Evolutionary conservation across 2,329 filamentous ascomycete genomes (phyloP).

Genomic region (Trichophyton rubrum): DNA sequence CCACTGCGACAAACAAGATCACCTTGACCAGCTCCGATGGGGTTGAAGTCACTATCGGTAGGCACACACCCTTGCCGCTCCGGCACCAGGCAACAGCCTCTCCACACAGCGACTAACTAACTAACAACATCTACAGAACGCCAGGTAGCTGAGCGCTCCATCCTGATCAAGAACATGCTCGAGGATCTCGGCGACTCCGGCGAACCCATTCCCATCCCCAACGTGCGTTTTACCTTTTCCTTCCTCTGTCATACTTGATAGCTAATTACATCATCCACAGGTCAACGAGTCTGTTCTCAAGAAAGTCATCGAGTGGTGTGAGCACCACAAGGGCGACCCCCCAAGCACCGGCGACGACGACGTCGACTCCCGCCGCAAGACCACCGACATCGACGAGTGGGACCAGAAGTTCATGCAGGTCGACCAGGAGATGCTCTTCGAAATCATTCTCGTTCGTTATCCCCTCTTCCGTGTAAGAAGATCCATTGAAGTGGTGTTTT

Average conservation of each 20-base stretch:
- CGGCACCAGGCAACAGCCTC: not conserved
- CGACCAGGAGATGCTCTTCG: constrained; percentile 98
- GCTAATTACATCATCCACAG: constrained; percentile 26
- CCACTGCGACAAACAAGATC: constrained; percentile 24
- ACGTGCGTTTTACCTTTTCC: constrained; percentile 21
- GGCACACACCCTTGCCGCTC: constrained; percentile 16
- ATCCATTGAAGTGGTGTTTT: too few relatives aligned
- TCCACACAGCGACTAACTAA: constrained; percentile 22
- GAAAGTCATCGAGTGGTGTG: constrained; percentile 98
- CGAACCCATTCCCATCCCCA: constrained; percentile 60
- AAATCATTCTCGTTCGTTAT: constrained; percentile 79
- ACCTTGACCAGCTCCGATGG: constrained; percentile 41
- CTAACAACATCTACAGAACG: constrained; percentile 46
- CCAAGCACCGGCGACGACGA: constrained; percentile 74
- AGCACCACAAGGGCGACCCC: constrained; percentile 84
- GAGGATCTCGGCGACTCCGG: constrained; percentile 66
- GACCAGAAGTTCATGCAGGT: constrained; percentile 99
- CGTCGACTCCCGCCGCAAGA: constrained; percentile 90
- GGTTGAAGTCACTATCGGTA: constrained; percentile 40
- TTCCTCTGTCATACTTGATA: not conserved
- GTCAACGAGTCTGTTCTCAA: constrained; percentile 87
- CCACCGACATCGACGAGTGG: constrained; percentile 98
- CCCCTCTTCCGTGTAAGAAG: too few relatives aligned
- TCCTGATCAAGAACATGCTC: constrained; percentile 97
- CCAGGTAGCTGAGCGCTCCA: constrained; percentile 74